Evolutionary conservation across 176 grass and related monocot genomes (phyloP).

Genomic region (Canna indica): DNA sequence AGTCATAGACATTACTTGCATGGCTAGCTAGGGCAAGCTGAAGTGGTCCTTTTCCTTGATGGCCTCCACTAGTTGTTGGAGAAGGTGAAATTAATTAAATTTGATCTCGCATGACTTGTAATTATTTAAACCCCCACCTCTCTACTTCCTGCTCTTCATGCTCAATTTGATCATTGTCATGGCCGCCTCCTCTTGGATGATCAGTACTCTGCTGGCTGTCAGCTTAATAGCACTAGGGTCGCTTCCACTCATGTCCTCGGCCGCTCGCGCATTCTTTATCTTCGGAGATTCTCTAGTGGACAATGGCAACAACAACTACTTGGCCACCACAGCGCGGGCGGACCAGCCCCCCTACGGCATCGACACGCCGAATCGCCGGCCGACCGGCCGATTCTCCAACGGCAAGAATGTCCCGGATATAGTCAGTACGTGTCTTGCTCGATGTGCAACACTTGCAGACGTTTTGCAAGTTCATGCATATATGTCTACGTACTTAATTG

Average conservation of each 20-base stretch:
- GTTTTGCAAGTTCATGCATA: conserved; percentile 1
- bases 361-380: conserved; percentile 51
- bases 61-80: background rate
- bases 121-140: background rate
- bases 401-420: conserved; percentile 88
- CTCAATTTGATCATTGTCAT: background rate
- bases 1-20: background rate
- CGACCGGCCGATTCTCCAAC: conserved; percentile 89
- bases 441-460: background rate
- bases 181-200: background rate
- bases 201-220: background rate
- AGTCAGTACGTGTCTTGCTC: conserved; percentile 32
- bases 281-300: conserved; percentile 97
- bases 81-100: background rate
- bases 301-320: conserved; percentile 96
- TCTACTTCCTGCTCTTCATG: background rate
- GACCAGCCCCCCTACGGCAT: conserved; percentile 80
- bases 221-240: background rate
- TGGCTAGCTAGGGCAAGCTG: too few species aligned
- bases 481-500: background rate
- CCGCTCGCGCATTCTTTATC: conserved; percentile 75
- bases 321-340: conserved; percentile 62
- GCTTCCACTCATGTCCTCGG: conserved; percentile 14
- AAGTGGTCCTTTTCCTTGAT: background rate
- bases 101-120: background rate